phyloP scores from a whole-genome alignment of 1,284 basidiomycete genomes.

The Rhodotorula sp. region DNA sequence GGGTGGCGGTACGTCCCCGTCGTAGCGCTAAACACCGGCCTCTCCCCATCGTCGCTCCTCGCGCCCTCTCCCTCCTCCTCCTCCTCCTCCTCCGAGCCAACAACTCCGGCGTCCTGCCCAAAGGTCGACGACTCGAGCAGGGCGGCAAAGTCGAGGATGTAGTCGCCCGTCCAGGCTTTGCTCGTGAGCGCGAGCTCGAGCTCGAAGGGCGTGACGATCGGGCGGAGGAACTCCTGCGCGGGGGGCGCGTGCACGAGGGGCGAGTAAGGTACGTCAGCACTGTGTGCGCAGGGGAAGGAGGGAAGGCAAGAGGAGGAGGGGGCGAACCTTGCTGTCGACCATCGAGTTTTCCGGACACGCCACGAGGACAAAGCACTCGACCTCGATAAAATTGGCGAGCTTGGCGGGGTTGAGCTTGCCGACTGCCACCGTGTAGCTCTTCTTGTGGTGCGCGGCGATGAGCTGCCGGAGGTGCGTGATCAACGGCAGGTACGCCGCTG shows the following conservation, averaged over 20 bases:
- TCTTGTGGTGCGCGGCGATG: slow-evolving; percentile 70
- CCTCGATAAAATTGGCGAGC: slow-evolving; percentile 92
- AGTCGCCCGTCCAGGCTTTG: slow-evolving; percentile 70
- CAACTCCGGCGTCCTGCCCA: slow-evolving; percentile 51
- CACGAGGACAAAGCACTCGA: slow-evolving; percentile 93
- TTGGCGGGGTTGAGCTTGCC: slow-evolving; percentile 96
- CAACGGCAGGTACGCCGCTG: slow-evolving; percentile 78
- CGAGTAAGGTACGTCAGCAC: neutral
- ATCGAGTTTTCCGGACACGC: slow-evolving; percentile 93
- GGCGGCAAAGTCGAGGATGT: slow-evolving; percentile 76
- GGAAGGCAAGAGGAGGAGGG: neutral
- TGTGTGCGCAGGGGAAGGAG: neutral
- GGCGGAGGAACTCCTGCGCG: slow-evolving; percentile 76
- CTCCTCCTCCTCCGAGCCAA: slow-evolving; percentile 18
- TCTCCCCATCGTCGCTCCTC: slow-evolving; percentile 55
- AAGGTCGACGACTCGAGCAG: slow-evolving; percentile 57
- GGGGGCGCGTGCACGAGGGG: neutral
- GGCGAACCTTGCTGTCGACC: slow-evolving; percentile 72
- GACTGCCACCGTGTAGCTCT: slow-evolving; percentile 91
- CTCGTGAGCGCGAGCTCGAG: slow-evolving; percentile 72
- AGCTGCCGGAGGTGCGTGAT: slow-evolving; percentile 72
- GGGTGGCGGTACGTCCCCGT: slow-evolving; percentile 82
- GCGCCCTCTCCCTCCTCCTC: slow-evolving; percentile 20
- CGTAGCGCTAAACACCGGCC: slow-evolving; percentile 77
- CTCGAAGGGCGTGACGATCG: slow-evolving; percentile 94